These are phyloP conservation scores for Lactifluus piperatus DNA, from an alignment of 768 basidiomycete species.

Conservation along the genomic window DNA sequence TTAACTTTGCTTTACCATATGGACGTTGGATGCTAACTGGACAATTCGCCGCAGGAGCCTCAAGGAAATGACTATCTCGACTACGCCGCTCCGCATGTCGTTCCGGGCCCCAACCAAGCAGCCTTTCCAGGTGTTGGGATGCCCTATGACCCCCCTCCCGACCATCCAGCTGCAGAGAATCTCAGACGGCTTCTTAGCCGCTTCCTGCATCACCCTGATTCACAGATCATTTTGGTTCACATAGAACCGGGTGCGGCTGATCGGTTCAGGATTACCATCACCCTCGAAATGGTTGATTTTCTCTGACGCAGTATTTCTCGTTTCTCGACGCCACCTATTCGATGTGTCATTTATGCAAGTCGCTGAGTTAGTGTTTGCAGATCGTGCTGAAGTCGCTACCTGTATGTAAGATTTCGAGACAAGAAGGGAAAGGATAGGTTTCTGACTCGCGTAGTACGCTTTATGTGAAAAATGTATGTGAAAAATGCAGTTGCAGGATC, in stretches of 20 bases:
- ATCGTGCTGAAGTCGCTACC: no score
- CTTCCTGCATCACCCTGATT: background rate
- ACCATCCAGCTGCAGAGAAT: background rate
- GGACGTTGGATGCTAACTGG: background rate
- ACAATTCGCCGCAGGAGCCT: background rate
- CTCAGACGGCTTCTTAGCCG: background rate
- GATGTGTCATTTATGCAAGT: no score
- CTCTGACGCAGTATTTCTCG: background rate
- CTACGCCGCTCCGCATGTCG: background rate
- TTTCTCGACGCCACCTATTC: background rate
- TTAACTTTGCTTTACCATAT: background rate
- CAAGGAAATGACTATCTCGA: background rate
- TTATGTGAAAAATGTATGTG: no score
- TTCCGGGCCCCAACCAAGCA: background rate
- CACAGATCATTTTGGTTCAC: background rate
- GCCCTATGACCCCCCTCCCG: background rate
- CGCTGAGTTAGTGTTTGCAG: no score
- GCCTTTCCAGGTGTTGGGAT: background rate
- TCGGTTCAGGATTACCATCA: background rate
- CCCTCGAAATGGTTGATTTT: background rate
- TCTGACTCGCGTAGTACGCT: no score
- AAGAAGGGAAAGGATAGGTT: no score
- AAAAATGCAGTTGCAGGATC: no score
- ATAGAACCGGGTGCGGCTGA: background rate
- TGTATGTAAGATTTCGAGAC: no score